These are phyloP conservation scores for Heterotrichella gracilis DNA, from an alignment of 352 stramenopile genomes.

Conservation along the genomic window DNA sequence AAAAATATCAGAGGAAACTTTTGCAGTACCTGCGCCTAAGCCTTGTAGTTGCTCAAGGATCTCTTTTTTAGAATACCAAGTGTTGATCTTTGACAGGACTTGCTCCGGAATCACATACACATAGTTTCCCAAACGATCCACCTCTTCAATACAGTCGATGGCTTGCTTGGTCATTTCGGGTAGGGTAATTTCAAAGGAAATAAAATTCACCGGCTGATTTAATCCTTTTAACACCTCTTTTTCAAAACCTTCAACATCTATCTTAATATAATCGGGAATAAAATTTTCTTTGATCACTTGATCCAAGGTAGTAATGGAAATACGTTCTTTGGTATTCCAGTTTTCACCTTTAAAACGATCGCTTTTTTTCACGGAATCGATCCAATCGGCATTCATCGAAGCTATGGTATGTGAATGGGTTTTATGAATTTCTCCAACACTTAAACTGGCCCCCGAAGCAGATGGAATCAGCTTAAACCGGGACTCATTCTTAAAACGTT, in stretches of 20 bases:
- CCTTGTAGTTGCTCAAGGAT: no score
- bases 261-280: background rate
- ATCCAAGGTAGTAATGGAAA: background rate
- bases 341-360: background rate
- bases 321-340: background rate
- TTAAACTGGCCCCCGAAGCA: background rate
- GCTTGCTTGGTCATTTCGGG: no score
- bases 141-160: no score
- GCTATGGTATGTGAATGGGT: background rate
- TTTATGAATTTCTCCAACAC: background rate
- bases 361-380: background rate
- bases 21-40: no score
- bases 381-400: background rate
- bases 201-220: background rate
- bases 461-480: background rate
- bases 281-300: background rate
- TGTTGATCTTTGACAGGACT: no score
- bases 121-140: no score
- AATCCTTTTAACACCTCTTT: background rate
- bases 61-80: no score
- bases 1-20: no score
- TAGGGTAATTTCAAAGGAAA: background rate
- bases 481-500: background rate
- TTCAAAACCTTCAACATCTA: background rate
- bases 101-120: no score